Evolutionary conservation across 129 eudicot genomes (phyloP), one percentile per base, ranked within the genome.

Genomic region (Sambucus nigra): DNA sequence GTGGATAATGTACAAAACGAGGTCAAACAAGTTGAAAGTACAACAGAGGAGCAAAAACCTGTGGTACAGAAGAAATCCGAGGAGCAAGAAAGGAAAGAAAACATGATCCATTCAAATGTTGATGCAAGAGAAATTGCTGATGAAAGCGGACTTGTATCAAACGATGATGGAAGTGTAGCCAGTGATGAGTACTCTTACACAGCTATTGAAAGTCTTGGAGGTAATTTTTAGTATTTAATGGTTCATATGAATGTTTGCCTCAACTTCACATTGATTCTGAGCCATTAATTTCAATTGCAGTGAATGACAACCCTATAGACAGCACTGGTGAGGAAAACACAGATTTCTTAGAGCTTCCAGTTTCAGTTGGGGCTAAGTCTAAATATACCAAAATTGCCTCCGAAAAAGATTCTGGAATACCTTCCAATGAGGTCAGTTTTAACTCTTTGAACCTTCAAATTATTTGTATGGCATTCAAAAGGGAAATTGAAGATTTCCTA

Each of bases 91-190:
- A 51, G 53, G 35, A 29, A 39, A 19, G 70, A 69, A 10, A 22
- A 53, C 28, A 33, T 66, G 53, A 17, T 39, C n/a, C 31, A 31
- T 46, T 15, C 65, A 21, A 51, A 41, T 55, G 65, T 23, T 18
- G 72, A 71, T 57, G 62, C 63, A 14, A 60, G 50, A 58, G 70
- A 57, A 28, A 54, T 31, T 8, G 63, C 64, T 3, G 66, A 54
- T 26, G 76, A 51, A 24, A 56, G 71, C 25, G 68, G 77, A 8
- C 41, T 57, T 53, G 61, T 59, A 60, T 50, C 64, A 57, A 13
- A 46, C 15, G 69, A 66, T 51, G 46, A 65, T 49, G 17, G 59
- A 18, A 48, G 12, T 3, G 33, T 7, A 6, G 24, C 39, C 17
- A 10, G 33, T 9, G 7, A 40, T 26, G 25, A 61, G 5, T 14